phyloP scores from a whole-genome alignment of 371 early-diverging fungal genomes.

The Smittium mucronatum region DNA sequence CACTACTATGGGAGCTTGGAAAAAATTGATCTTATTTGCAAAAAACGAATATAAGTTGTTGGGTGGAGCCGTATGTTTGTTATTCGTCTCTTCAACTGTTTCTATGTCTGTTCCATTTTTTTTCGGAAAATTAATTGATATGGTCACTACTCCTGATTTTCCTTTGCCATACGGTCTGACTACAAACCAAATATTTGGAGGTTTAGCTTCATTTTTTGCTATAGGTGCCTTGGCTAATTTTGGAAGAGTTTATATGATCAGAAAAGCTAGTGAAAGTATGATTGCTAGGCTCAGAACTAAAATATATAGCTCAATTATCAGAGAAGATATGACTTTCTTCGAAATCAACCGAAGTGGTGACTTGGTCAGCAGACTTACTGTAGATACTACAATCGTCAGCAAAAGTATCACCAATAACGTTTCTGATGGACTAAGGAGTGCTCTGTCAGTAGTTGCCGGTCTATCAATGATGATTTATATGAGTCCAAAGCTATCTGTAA shows the following conservation, averaged over 20 bases:
- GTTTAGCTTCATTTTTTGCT: slow-evolving; percentile 39
- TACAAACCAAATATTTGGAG: slow-evolving; percentile 42
- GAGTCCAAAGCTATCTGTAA: slow-evolving; percentile 52
- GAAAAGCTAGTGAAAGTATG: slow-evolving; percentile 58
- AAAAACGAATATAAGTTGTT: slow-evolving; percentile 34
- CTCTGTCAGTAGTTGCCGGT: slow-evolving; percentile 43
- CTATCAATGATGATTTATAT: slow-evolving; percentile 59
- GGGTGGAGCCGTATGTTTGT: slow-evolving; percentile 35
- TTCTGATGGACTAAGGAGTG: slow-evolving; percentile 57
- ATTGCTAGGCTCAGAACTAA: slow-evolving; percentile 45
- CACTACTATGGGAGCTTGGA: slow-evolving; percentile 4
- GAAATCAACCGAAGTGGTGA: slow-evolving; percentile 65
- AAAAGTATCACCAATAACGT: slow-evolving; percentile 65
- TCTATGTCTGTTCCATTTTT: slow-evolving; percentile 61
- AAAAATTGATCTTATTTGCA: slow-evolving; percentile 31
- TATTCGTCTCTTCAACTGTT: slow-evolving; percentile 57
- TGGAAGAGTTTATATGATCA: slow-evolving; percentile 57
- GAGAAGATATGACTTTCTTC: slow-evolving; percentile 60
- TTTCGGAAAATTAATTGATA: slow-evolving; percentile 68
- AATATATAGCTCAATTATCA: slow-evolving; percentile 40
- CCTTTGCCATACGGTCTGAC: slow-evolving; percentile 37
- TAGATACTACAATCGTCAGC: slow-evolving; percentile 61
- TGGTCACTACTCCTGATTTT: slow-evolving; percentile 37
- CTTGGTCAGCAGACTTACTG: slow-evolving; percentile 57
- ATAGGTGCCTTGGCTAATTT: slow-evolving; percentile 63